Evolutionary conservation across 1,284 basidiomycete genomes (phyloP).

Genomic region (Ceratobasidium sp.): DNA sequence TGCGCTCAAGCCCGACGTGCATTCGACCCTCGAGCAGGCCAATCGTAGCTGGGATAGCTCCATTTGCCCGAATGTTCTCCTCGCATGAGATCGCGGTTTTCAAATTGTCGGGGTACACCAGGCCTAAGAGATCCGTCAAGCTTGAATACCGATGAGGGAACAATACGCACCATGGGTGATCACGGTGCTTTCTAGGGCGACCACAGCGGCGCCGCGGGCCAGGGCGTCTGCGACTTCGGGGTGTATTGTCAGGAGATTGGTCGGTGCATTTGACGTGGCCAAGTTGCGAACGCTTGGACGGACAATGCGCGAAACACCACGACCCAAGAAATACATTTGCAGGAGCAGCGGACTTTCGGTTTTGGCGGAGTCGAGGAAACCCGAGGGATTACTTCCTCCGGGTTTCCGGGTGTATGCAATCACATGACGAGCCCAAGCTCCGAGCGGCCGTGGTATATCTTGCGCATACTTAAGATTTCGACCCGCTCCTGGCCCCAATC

Average conservation of each 20-base stretch:
- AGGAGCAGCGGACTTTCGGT: neutral
- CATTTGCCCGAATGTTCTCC: slow-evolving; percentile 77
- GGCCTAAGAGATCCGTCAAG: slow-evolving; percentile 56
- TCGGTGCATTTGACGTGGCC: slow-evolving; percentile 15
- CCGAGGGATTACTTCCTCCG: slow-evolving; percentile 1
- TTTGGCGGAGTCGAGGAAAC: slow-evolving; percentile 10
- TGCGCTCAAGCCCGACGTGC: slow-evolving; percentile 80
- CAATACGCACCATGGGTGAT: slow-evolving; percentile 77
- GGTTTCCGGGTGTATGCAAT: slow-evolving; percentile 25
- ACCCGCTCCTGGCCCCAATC: neutral
- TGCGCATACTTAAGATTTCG: slow-evolving; percentile 11
- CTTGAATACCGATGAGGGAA: slow-evolving; percentile 42
- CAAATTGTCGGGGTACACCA: slow-evolving; percentile 83
- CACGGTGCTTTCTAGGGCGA: slow-evolving; percentile 78
- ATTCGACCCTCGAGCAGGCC: slow-evolving; percentile 85
- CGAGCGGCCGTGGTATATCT: slow-evolving; percentile 5
- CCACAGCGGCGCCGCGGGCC: slow-evolving; percentile 58
- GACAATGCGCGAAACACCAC: slow-evolving; percentile 20
- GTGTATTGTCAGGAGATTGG: slow-evolving; percentile 55
- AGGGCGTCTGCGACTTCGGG: slow-evolving; percentile 85
- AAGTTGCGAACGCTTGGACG: slow-evolving; percentile 5
- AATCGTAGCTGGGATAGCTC: slow-evolving; percentile 90
- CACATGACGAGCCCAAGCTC: slow-evolving; percentile 37
- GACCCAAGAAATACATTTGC: slow-evolving; percentile 35
- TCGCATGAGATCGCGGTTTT: slow-evolving; percentile 81